Conservation (phyloP, 257 asterid species). For the Plectranthus barbatus region DNA sequence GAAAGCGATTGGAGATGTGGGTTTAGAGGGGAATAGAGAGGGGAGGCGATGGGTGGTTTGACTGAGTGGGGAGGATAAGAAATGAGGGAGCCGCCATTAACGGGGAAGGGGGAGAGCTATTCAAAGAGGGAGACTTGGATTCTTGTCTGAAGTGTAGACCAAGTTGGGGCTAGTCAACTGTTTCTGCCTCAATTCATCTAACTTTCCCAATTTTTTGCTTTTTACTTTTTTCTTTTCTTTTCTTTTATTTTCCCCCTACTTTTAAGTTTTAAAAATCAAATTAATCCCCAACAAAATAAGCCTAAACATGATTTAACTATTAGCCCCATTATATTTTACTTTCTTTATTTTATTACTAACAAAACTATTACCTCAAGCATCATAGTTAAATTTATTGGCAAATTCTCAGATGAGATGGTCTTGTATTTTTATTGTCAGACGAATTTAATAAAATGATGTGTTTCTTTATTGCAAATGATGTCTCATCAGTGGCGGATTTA, state of each 20-base stretch:
- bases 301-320: too few species aligned
- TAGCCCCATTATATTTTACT: too few species aligned
- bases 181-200: not conserved
- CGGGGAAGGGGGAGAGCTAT: conserved; percentile 26
- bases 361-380: too few species aligned
- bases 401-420: too few species aligned
- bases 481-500: too few species aligned
- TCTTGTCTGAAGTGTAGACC: conserved; percentile 39
- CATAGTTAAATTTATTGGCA: too few species aligned
- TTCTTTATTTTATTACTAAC: too few species aligned
- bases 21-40: not conserved
- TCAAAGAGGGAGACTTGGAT: conserved; percentile 26
- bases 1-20: not conserved
- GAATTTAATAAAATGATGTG: too few species aligned
- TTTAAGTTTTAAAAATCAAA: too few species aligned
- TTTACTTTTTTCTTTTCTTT: not conserved
- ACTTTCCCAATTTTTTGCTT: not conserved
- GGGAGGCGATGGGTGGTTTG: not conserved
- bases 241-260: not conserved
- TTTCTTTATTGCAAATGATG: too few species aligned
- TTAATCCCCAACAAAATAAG: too few species aligned
- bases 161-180: conserved; percentile 39
- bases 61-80: not conserved
- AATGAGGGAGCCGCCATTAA: conserved; percentile 46
- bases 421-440: too few species aligned